Base-by-base conservation (phyloP, 2,329 filamentous ascomycete genomes). In the Exophiala xenobiotica region DNA sequence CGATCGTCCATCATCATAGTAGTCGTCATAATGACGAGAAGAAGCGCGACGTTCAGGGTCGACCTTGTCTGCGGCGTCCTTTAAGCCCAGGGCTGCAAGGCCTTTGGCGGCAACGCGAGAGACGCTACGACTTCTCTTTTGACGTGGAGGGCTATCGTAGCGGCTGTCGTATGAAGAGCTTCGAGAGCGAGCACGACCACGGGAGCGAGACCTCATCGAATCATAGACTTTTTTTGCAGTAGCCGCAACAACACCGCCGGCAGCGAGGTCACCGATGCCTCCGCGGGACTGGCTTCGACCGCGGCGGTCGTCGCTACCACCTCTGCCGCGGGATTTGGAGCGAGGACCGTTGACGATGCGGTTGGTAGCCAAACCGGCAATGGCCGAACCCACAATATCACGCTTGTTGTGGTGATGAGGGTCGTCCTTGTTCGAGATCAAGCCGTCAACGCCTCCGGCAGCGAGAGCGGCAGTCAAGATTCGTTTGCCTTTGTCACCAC, bases 401-500 rank as follows among this genome's bases (percentile, higher is more conserved):
- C 89, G 82, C 71, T 90, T 95, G 59, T 73, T 73, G 72, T 90
- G 85, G 67, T 88, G 85, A 61, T 86, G 82, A 14, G 78, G 76
- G 63, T 90, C 79, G 45, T 75, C 75, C 60, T 85, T 82, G 40
- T 53, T 47, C 8, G 57, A 58, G 50, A 86, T 76, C 35, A 90
- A 79, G 6, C 85, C 83, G 68, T 96, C 90, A 55, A 96, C 87
- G 51, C 90, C 88, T 60, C 88, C 92, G 53, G 92, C 90, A 70
- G 89, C 87, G 20, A 85, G 70, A 27, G 92, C 92, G 41, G 90
- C 91, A 18, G 92, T 96, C 42, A 95, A 80, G 54, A 97, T 82
- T 46, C 92, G 89, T 75, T 90, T 93, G 60, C 90, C 89, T 73
- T 96, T 96, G 57, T 88, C 87, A 29, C 91, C 92, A 58, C 85